Percentiles rank a stretch among this genome's conserved stretches.
Evolutionary conservation across 2,329 filamentous ascomycete genomes (phyloP).

Genomic region (Esteya vermicola): DNA sequence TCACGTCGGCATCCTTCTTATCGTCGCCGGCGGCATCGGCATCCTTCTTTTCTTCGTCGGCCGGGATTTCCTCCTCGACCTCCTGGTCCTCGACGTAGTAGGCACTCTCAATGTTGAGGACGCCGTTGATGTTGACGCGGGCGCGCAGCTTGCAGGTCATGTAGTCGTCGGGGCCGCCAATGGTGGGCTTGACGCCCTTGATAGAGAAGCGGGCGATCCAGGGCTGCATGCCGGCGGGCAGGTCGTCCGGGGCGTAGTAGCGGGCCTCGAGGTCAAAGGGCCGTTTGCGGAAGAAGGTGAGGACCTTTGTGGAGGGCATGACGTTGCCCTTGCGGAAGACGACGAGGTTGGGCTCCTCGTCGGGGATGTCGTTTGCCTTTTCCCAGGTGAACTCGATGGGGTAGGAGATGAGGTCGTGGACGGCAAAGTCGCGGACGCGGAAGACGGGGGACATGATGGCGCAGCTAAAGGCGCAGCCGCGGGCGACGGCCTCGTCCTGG

Average conservation of each 20-base stretch:
- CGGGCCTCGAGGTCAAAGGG: constrained; percentile 91
- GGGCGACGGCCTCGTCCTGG: constrained; percentile 92
- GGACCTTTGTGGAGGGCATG: constrained; percentile 95
- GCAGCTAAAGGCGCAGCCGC: constrained; percentile 93
- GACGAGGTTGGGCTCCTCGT: constrained; percentile 92
- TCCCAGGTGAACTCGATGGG: constrained; percentile 99
- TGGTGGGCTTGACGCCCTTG: constrained; percentile 76
- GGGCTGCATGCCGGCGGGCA: constrained; percentile 81
- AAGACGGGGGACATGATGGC: constrained; percentile 95
- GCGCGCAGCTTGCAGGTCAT: constrained; percentile 99
- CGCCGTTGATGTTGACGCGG: constrained; percentile 86
- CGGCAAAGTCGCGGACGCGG: constrained; percentile 93
- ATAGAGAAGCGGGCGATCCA: constrained; percentile 98
- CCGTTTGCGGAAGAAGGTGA: constrained; percentile 98
- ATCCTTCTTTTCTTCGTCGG: constrained; percentile 21
- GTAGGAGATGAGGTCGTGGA: constrained; percentile 96
- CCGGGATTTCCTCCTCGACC: constrained; percentile 57
- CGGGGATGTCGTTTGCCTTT: constrained; percentile 93
- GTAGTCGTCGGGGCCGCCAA: constrained; percentile 81
- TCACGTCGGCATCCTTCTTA: constrained; percentile 60
- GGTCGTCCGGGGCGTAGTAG: constrained; percentile 72
- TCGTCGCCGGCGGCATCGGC: constrained; percentile 19
- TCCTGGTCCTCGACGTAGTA: constrained; percentile 98
- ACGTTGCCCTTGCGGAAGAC: constrained; percentile 97
- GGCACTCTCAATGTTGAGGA: constrained; percentile 89